phyloP scores from a whole-genome alignment of 805 yeast species.

The Priceomyces castillae region DNA sequence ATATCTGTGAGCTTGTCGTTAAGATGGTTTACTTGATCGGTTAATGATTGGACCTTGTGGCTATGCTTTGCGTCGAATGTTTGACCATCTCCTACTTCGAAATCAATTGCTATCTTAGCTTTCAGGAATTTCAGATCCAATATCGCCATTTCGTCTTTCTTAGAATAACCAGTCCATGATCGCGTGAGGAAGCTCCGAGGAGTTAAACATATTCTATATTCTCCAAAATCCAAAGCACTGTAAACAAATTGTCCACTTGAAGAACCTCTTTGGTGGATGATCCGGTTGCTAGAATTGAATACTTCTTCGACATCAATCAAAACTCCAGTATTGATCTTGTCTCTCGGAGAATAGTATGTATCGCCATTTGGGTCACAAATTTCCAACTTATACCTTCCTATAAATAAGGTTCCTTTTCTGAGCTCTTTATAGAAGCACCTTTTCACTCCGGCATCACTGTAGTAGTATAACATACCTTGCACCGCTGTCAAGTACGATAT shows the following conservation, averaged over 20 bases:
- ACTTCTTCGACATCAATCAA: slow-evolving; percentile 48
- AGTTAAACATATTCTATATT: slow-evolving; percentile 25
- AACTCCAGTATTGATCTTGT: slow-evolving; percentile 27
- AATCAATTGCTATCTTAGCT: slow-evolving; percentile 20
- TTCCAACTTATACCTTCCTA: slow-evolving; percentile 50
- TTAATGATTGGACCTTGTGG: slow-evolving; percentile 49
- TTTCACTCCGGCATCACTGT: slow-evolving; percentile 48
- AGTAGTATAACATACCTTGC: slow-evolving; percentile 41
- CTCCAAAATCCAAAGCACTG: slow-evolving; percentile 24
- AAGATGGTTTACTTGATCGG: slow-evolving; percentile 54
- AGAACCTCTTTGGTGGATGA: slow-evolving; percentile 25
- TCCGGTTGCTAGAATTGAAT: slow-evolving; percentile 19
- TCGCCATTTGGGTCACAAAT: slow-evolving; percentile 36
- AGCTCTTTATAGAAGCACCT: slow-evolving; percentile 59
- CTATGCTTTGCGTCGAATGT: slow-evolving; percentile 36
- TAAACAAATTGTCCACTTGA: slow-evolving; percentile 26
- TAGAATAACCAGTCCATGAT: slow-evolving; percentile 16
- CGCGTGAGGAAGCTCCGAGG: slow-evolving; percentile 20
- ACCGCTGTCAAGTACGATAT: neutral
- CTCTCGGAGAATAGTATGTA: slow-evolving; percentile 28
- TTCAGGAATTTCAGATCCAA: slow-evolving; percentile 21
- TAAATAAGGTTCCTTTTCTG: slow-evolving; percentile 46
- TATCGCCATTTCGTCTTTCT: slow-evolving; percentile 10
- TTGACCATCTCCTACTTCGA: slow-evolving; percentile 20
- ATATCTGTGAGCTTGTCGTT: slow-evolving; percentile 57